Conservation (phyloP, 495 filamentous ascomycete genomes). For the Parachaetomium inaequale region DNA sequence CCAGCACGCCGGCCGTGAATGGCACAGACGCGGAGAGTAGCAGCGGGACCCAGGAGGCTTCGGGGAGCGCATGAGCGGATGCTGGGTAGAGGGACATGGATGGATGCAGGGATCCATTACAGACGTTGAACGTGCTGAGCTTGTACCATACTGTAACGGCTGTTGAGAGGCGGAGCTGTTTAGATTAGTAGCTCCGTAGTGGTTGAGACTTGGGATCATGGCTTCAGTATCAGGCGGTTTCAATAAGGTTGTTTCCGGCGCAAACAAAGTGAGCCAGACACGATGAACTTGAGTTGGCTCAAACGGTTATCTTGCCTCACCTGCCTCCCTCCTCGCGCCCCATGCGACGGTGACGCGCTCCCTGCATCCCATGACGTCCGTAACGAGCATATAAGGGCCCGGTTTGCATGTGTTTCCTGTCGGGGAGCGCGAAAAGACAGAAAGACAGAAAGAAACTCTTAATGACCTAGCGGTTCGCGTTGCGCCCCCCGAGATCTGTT, state of each 20-base stretch:
- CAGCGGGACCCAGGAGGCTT: slow-evolving; percentile 32
- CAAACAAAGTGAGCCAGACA: not conserved
- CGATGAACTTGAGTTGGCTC: too few relatives aligned
- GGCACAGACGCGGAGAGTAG: slow-evolving; percentile 23
- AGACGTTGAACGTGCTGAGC: not conserved
- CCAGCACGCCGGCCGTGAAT: slow-evolving; percentile 33
- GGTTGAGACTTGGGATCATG: not conserved
- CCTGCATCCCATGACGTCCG: too few relatives aligned
- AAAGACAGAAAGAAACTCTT: too few relatives aligned
- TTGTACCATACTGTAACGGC: slow-evolving; percentile 6
- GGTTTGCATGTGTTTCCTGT: too few relatives aligned
- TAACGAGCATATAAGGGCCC: too few relatives aligned
- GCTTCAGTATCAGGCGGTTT: not conserved
- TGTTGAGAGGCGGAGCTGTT: not conserved
- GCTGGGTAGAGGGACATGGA: not conserved
- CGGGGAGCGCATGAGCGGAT: slow-evolving; percentile 1
- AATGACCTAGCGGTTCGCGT: not conserved
- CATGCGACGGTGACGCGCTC: too few relatives aligned
- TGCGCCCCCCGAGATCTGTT: too few relatives aligned
- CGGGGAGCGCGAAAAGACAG: too few relatives aligned
- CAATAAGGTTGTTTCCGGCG: not conserved
- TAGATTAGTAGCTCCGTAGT: not conserved
- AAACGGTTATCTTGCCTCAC: too few relatives aligned
- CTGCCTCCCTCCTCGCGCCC: too few relatives aligned
- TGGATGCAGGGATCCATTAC: not conserved